Evolutionary conservation across 805 yeast genomes (phyloP).

Genomic region (Myxozyma mucilagina): DNA sequence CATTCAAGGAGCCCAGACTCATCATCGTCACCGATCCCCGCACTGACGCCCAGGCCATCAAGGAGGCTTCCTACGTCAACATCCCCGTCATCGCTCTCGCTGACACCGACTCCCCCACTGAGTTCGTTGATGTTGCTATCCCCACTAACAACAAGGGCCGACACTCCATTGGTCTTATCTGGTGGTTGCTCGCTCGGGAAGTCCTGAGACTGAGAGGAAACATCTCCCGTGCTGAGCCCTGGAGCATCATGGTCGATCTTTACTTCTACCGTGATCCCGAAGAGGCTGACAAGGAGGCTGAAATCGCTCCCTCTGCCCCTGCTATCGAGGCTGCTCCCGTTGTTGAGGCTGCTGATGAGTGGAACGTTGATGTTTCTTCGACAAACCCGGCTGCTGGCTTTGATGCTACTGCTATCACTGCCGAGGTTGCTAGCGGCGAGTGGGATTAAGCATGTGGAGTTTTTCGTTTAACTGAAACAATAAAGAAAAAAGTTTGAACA

Average conservation of each 20-base stretch:
- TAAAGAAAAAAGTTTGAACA: not conserved
- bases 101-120: conserved; percentile 98
- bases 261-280: conserved; percentile 99
- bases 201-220: conserved; percentile 98
- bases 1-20: conserved; percentile 99
- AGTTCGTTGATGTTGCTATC: conserved; percentile 98
- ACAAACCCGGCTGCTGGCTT: conserved; percentile 63
- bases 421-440: conserved; percentile 33
- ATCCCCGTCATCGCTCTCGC: conserved; percentile 99
- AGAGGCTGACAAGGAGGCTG: conserved; percentile 84
- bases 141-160: conserved; percentile 99
- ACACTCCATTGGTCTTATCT: conserved; percentile 98
- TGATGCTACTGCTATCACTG: conserved; percentile 47
- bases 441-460: conserved; percentile 23
- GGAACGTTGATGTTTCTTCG: conserved; percentile 43
- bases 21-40: conserved; percentile 99
- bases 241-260: conserved; percentile 99
- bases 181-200: conserved; percentile 99
- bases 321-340: conserved; percentile 67
- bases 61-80: conserved; percentile 99
- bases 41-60: conserved; percentile 99
- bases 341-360: conserved; percentile 63
- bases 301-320: conserved; percentile 60
- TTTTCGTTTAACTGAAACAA: not conserved
- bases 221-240: conserved; percentile 90